Percentiles rank a stretch among this genome's conserved stretches.
These are phyloP conservation scores for Yarrowia alimentaria DNA, from an alignment of 805 yeast species.

Conservation along the genomic window DNA sequence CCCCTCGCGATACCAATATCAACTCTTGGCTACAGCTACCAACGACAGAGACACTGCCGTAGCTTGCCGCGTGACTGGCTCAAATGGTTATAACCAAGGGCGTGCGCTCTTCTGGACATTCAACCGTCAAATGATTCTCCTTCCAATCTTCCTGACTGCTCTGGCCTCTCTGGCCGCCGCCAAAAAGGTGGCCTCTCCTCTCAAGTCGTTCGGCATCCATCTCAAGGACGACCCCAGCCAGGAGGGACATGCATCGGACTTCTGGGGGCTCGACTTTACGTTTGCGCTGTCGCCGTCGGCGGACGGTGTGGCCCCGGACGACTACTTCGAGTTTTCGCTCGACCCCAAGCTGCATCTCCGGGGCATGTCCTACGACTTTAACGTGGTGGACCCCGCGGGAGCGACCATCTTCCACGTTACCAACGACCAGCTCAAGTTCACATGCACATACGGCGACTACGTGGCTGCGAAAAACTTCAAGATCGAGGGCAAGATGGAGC, in stretches of 20 bases:
- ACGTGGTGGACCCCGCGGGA: neutral
- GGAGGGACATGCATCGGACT: neutral
- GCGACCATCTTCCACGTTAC: neutral
- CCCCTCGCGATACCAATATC: too few species aligned
- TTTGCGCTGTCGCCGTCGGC: neutral
- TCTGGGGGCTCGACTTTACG: neutral
- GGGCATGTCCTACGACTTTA: neutral
- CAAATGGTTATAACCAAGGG: too few species aligned
- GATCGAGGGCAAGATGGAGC: neutral
- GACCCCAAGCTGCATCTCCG: neutral
- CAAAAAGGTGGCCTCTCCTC: constrained; percentile 5
- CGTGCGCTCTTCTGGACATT: too few species aligned
- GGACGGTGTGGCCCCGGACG: neutral
- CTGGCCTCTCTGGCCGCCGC: too few species aligned
- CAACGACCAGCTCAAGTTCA: neutral
- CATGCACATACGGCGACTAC: constrained; percentile 5
- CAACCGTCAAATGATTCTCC: too few species aligned
- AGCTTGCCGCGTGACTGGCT: too few species aligned
- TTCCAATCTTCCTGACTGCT: too few species aligned
- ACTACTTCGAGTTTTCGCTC: constrained; percentile 3
- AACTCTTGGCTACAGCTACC: too few species aligned
- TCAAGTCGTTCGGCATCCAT: neutral
- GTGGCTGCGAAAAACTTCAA: neutral
- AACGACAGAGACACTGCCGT: too few species aligned
- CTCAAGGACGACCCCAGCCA: neutral